phyloP scores from a whole-genome alignment of 2,329 filamentous ascomycete genomes.

The Botrytis byssoidea region DNA sequence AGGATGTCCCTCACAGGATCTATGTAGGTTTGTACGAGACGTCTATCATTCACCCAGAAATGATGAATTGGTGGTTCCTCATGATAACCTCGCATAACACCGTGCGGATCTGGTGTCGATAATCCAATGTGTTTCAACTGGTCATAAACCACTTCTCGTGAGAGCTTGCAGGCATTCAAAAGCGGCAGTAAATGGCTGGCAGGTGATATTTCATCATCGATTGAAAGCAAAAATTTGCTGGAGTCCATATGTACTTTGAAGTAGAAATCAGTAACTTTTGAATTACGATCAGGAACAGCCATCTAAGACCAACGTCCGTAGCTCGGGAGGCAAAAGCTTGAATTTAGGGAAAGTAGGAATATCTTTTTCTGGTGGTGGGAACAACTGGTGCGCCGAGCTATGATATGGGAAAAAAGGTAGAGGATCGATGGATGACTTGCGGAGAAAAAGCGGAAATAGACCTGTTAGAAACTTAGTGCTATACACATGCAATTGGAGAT shows the following conservation, averaged over 20 bases:
- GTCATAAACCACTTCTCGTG: background rate
- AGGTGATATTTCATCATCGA: background rate
- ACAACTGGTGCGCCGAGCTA: background rate
- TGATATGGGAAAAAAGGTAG: background rate
- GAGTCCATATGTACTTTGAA: accelerated
- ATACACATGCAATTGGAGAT: background rate
- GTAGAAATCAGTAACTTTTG: background rate
- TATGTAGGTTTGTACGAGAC: background rate
- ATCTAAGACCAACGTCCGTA: background rate
- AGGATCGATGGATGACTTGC: background rate
- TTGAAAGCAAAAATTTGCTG: background rate
- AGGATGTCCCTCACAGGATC: background rate
- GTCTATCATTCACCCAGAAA: background rate
- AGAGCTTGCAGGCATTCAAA: background rate
- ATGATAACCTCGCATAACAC: accelerated
- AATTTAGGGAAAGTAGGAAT: background rate
- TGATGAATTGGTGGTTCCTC: background rate
- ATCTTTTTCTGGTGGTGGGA: background rate
- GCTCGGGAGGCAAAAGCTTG: background rate
- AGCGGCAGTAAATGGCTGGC: background rate
- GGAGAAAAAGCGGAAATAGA: background rate
- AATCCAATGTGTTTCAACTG: background rate
- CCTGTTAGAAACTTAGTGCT: background rate
- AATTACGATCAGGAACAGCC: background rate
- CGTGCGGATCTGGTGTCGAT: background rate